These are phyloP conservation scores for Umbilicus rupestris DNA, from an alignment of 164 flowering plant genomes.

Conservation along the genomic window DNA sequence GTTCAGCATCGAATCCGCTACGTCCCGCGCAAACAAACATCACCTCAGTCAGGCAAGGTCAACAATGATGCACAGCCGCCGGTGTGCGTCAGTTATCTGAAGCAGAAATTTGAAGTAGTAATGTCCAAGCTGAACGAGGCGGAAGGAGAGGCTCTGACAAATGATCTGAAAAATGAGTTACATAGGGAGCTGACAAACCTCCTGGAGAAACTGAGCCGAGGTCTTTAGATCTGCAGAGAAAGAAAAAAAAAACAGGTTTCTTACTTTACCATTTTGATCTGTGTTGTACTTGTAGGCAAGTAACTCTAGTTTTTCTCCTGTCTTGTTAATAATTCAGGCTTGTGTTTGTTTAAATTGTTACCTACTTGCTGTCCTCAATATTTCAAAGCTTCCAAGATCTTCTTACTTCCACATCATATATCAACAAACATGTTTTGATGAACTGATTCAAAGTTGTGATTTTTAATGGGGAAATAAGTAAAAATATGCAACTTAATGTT, in stretches of 20 bases:
- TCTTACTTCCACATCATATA: too few species aligned
- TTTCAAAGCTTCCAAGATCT: too few species aligned
- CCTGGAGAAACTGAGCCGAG: slow-evolving; percentile 23
- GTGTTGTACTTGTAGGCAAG: background rate
- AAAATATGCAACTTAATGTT: too few species aligned
- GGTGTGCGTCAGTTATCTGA: slow-evolving; percentile 19
- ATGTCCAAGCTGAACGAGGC: slow-evolving; percentile 26
- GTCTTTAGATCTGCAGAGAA: background rate
- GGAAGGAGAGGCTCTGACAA: slow-evolving; percentile 17
- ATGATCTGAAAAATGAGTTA: slow-evolving; percentile 20
- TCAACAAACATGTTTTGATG: too few species aligned
- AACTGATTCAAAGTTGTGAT: too few species aligned
- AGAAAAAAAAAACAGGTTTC: too few species aligned
- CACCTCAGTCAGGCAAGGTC: slow-evolving; percentile 8
- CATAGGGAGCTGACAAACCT: slow-evolving; percentile 24
- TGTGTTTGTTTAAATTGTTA: too few species aligned
- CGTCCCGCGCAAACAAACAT: slow-evolving; percentile 12
- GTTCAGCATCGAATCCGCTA: slow-evolving; percentile 13
- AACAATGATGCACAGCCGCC: slow-evolving; percentile 4
- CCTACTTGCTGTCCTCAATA: too few species aligned
- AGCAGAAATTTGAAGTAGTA: slow-evolving; percentile 26
- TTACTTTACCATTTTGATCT: too few species aligned
- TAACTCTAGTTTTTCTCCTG: too few species aligned
- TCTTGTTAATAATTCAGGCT: too few species aligned
- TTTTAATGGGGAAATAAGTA: too few species aligned